Conservation (phyloP, 2,329 filamentous ascomycete species). For the Metarhizium robertsii region DNA sequence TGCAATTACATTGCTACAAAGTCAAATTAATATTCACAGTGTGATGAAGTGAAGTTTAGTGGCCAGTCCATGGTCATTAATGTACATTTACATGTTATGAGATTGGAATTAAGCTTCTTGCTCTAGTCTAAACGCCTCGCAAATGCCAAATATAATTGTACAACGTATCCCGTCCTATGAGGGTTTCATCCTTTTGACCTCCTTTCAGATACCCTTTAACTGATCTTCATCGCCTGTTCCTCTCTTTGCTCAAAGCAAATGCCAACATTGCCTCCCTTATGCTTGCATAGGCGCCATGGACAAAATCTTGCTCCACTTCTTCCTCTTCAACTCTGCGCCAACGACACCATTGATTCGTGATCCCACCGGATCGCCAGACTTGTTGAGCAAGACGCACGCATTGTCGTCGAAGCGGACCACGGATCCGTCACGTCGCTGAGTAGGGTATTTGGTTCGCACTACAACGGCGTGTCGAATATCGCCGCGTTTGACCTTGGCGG, state of each 20-base stretch:
- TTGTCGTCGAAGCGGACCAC: conserved; percentile 95
- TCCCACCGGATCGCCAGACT: conserved; percentile 90
- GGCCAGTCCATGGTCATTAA: background rate
- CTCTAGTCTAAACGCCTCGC: conserved; percentile 24
- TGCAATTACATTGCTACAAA: background rate
- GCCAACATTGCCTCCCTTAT: conserved; percentile 17
- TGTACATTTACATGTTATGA: background rate
- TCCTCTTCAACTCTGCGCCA: conserved; percentile 77
- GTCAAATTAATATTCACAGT: background rate
- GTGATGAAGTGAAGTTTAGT: background rate
- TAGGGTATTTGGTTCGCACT: conserved; percentile 82
- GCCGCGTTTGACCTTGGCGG: conserved; percentile 89
- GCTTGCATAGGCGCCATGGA: conserved; percentile 74
- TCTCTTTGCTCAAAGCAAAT: background rate
- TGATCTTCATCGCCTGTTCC: too few relatives aligned
- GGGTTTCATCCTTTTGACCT: background rate
- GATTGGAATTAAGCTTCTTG: conserved; percentile 7
- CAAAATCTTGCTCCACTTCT: conserved; percentile 97
- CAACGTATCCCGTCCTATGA: conserved; percentile 19
- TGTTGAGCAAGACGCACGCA: conserved; percentile 94
- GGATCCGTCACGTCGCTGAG: conserved; percentile 79
- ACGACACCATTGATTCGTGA: conserved; percentile 88
- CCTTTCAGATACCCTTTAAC: too few relatives aligned
- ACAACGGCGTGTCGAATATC: conserved; percentile 95
- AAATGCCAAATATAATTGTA: conserved; percentile 26